Base-by-base conservation (phyloP, 345 rosid species). In the Lepidium aucheri region DNA sequence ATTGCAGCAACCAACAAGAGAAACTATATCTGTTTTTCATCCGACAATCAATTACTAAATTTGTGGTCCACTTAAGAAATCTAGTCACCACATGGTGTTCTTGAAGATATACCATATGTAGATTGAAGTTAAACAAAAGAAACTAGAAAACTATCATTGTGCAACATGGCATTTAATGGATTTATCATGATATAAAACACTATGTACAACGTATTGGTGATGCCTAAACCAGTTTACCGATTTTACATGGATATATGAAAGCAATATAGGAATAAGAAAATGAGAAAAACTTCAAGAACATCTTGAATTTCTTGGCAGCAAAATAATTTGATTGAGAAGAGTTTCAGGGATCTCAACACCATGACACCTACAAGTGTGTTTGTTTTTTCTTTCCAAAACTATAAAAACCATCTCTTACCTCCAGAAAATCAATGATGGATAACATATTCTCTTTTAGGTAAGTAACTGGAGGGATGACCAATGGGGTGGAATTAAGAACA, bases 381-480 rank as follows among this genome's bases (percentile, higher is more conserved):
- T 58, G 20, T 42, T 40, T 9, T 49, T 56, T 17, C 44, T 35
- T 34, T 12, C 18, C 51, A 60, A 20, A 28, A 30, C 41, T 28
- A 53, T 16, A 36, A 52, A 53, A 67, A 67, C 20, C 58, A 40
- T 15, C 18, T 34, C 61, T 57, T 78, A 94, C 99, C 97, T 90
- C 83, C 34, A 94, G 75, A 78, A 81, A 79, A 57, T 82, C 76
- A 63, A 82, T 66, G 56, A 94, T 60, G 63, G 83, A 72, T 56
- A 73, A 62, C 11, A 84, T 69, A 74, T 85, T 68, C 20, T 69
- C 68, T 71, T 76, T 88, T 50, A 90, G 67, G 70, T 75, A 73
- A 47, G 73, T 63, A 44, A 74, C 74, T 49, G 92, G 89, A 69
- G 96, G 97, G 68, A 86, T 73, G 53, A 86, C 85, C 60, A 94